A percentile compares a stretch with the other conserved stretches of the same genome.
These are phyloP conservation scores for Fraxinus paxiana DNA, from an alignment of 305 asterid species.

Conservation along the genomic window DNA sequence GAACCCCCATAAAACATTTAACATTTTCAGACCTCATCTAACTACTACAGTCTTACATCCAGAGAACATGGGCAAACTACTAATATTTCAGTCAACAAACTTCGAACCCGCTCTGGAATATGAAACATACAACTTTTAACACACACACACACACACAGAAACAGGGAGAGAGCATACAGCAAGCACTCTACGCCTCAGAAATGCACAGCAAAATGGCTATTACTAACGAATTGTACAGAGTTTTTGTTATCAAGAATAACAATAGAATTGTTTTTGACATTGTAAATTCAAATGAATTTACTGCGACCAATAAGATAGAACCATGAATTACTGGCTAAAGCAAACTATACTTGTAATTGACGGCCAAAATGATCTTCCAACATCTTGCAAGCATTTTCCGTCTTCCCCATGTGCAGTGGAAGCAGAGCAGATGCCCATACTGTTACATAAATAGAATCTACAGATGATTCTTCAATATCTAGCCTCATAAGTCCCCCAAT, in stretches of 20 bases:
- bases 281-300: not conserved
- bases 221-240: not conserved
- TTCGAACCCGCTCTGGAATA: not conserved
- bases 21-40: not conserved
- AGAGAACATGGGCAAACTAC: not conserved
- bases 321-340: not conserved
- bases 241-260: not conserved
- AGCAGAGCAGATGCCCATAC: conserved; percentile 79
- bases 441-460: conserved; percentile 71
- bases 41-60: not conserved
- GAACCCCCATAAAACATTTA: not conserved
- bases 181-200: not conserved
- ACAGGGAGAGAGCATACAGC: not conserved
- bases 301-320: not conserved
- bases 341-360: conserved; percentile 59
- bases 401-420: conserved; percentile 90
- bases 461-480: conserved; percentile 67
- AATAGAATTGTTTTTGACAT: not conserved
- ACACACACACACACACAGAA: not conserved
- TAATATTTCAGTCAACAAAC: not conserved
- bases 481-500: conserved; percentile 76
- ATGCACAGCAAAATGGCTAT: not conserved
- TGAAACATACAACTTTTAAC: not conserved
- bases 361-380: conserved; percentile 71
- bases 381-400: conserved; percentile 57